Percentiles rank a stretch among this genome's conserved stretches.
These are phyloP conservation scores for Stellera chamaejasme DNA, from an alignment of 345 rosid genomes.

Conservation along the genomic window DNA sequence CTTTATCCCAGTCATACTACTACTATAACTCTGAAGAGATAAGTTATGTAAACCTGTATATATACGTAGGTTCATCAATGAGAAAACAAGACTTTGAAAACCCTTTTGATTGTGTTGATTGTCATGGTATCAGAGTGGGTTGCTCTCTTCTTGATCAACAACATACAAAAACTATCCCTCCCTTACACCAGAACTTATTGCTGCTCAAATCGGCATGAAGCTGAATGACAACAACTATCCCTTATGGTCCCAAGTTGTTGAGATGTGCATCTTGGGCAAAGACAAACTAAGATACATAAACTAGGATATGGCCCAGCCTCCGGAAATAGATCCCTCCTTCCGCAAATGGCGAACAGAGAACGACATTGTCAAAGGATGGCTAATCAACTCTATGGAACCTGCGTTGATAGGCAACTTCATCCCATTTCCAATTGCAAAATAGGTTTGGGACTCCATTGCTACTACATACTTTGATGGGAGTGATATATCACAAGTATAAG, in stretches of 20 bases:
- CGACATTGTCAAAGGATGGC: constrained; percentile 1
- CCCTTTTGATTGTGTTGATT: too few relatives aligned
- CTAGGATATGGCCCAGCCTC: not conserved
- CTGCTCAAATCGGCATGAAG: too few relatives aligned
- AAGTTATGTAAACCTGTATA: too few relatives aligned
- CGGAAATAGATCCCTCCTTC: not conserved
- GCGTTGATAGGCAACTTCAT: not conserved
- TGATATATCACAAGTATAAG: not conserved
- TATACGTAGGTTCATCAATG: too few relatives aligned
- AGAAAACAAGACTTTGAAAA: too few relatives aligned
- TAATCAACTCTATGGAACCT: not conserved
- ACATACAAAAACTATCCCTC: too few relatives aligned
- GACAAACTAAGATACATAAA: not conserved
- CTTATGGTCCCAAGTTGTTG: not conserved
- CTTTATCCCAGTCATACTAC: too few relatives aligned
- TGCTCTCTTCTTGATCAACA: too few relatives aligned
- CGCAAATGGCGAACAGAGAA: not conserved
- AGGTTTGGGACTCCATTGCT: not conserved
- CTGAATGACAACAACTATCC: not conserved
- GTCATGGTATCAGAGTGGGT: too few relatives aligned
- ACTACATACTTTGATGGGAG: constrained; percentile 1
- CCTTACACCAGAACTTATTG: too few relatives aligned
- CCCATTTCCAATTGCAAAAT: not conserved
- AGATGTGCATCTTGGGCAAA: not conserved
- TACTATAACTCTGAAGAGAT: too few relatives aligned